A percentile compares a stretch with the other conserved stretches of the same genome.
Evolutionary conservation across 495 filamentous ascomycete genomes (phyloP).

Genomic region (Neurospora terricola): DNA sequence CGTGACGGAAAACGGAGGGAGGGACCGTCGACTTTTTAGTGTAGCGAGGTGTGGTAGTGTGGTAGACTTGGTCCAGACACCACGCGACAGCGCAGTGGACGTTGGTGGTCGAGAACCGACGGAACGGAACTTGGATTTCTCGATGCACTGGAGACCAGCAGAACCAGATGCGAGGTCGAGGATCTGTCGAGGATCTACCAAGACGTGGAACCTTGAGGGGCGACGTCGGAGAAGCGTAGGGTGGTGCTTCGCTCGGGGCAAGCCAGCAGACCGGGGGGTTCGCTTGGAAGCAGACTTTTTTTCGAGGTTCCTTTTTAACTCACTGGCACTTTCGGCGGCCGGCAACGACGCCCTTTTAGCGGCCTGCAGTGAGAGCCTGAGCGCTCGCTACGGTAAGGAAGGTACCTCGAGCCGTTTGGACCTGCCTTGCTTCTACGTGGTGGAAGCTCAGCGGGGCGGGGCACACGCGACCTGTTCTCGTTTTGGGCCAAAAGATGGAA

Average conservation of each 20-base stretch:
- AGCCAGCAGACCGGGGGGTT: not conserved
- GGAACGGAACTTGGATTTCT: not conserved
- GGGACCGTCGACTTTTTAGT: not conserved
- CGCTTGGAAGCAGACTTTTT: not conserved
- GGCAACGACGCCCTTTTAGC: not conserved
- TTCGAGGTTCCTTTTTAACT: not conserved
- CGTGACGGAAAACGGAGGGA: not conserved
- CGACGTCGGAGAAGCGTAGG: not conserved
- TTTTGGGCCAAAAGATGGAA: not conserved
- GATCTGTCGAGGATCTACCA: not conserved
- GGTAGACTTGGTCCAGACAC: not conserved
- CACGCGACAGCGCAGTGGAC: not conserved
- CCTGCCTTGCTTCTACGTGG: not conserved
- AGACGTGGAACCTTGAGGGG: not conserved
- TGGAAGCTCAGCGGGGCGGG: not conserved
- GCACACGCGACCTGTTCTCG: not conserved
- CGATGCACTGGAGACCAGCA: not conserved
- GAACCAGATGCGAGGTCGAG: not conserved
- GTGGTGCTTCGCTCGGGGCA: not conserved
- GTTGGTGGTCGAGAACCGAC: not conserved
- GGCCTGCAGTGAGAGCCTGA: not conserved
- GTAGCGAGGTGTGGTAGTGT: not conserved
- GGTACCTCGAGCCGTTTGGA: not conserved
- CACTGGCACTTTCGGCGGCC: not conserved
- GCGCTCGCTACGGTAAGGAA: not conserved